These are phyloP conservation scores for Fereydounia khargensis DNA, from an alignment of 1,284 basidiomycete genomes.

Conservation along the genomic window DNA sequence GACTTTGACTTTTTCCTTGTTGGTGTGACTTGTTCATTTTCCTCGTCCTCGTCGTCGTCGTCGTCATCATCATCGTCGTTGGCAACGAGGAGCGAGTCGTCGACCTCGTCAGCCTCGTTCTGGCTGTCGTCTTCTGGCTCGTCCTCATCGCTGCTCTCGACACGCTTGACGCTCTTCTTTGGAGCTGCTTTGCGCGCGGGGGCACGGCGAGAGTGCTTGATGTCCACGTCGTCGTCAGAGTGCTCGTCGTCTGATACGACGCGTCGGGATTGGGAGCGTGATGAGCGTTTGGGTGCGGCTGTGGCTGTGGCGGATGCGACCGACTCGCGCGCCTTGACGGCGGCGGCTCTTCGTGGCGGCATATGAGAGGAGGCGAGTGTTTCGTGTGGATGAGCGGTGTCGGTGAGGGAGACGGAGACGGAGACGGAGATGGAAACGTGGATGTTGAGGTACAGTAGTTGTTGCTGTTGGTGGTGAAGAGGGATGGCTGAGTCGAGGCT, in stretches of 20 bases:
- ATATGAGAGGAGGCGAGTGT: conserved; percentile 2
- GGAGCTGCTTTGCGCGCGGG: neutral
- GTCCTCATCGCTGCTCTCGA: conserved; percentile 5
- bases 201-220: conserved; percentile 12
- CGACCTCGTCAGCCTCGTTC: conserved; percentile 4
- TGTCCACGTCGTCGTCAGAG: conserved; percentile 5
- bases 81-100: neutral
- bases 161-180: conserved; percentile 8
- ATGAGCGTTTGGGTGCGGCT: conserved; percentile 4
- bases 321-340: conserved; percentile 26
- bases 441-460: neutral
- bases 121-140: neutral
- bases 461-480: neutral
- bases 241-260: conserved; percentile 7
- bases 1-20: too few species aligned
- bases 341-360: conserved; percentile 26
- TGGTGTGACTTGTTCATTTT: too few species aligned
- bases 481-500: neutral
- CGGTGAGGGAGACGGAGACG: neutral
- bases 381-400: neutral
- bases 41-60: conserved; percentile 5
- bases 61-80: conserved; percentile 4
- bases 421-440: neutral
- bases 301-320: conserved; percentile 14
- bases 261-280: too few species aligned